These are phyloP conservation scores for Saccharomycopsis olivae DNA, from an alignment of 805 yeast genomes.

Conservation along the genomic window DNA sequence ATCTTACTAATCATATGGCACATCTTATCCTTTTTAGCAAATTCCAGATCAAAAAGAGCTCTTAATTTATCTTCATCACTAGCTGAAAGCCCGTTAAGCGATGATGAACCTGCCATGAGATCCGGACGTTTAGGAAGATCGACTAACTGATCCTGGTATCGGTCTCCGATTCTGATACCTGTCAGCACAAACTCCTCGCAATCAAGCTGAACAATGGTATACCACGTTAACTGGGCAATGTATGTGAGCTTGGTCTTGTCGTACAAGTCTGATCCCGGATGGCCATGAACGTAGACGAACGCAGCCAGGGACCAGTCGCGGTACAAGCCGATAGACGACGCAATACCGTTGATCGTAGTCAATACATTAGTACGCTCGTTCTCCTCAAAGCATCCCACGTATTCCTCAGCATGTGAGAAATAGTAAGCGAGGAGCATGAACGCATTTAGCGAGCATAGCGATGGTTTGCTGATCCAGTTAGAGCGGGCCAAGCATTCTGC, in stretches of 20 bases:
- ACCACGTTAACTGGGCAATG: not conserved
- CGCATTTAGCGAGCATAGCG: conserved; percentile 1
- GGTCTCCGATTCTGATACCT: no score
- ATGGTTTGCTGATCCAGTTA: conserved; percentile 3
- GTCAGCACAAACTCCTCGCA: not conserved
- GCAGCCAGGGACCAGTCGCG: conserved; percentile 5
- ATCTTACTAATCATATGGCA: not conserved
- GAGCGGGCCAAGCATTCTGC: conserved; percentile 2
- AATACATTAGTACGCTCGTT: no score
- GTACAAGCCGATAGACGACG: not conserved
- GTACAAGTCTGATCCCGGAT: conserved; percentile 4
- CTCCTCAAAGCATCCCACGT: conserved; percentile 1
- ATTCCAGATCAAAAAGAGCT: not conserved
- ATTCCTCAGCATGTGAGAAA: conserved; percentile 5
- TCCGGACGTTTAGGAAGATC: not conserved
- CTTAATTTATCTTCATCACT: not conserved
- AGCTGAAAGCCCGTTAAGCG: not conserved
- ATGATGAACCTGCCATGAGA: not conserved
- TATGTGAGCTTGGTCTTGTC: not conserved
- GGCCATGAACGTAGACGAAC: not conserved
- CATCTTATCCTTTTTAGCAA: not conserved
- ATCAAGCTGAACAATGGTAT: not conserved
- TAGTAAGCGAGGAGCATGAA: conserved; percentile 2
- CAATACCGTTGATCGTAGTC: no score
- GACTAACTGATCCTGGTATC: not conserved